Evolutionary conservation across 2,329 filamentous ascomycete genomes (phyloP).

Genomic region (Penicillium sp.): DNA sequence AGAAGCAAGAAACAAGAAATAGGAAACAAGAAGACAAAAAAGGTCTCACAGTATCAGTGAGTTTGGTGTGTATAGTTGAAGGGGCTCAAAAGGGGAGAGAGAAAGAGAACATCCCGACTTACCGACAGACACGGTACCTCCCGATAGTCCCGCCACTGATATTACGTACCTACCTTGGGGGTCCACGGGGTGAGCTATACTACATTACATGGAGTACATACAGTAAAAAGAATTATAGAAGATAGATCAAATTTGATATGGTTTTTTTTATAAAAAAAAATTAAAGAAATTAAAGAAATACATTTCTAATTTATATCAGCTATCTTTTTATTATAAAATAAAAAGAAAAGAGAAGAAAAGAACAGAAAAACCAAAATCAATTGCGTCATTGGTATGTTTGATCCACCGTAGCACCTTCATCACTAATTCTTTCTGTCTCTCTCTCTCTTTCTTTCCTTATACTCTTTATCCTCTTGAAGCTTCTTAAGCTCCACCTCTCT

Average conservation of each 20-base stretch:
- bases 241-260: background rate
- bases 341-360: background rate
- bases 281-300: too few relatives aligned
- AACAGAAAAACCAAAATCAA: background rate
- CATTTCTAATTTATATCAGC: too few relatives aligned
- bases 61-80: background rate
- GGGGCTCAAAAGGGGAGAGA: background rate
- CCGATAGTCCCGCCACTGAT: slow-evolving; percentile 16
- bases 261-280: too few relatives aligned
- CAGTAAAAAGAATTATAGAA: too few relatives aligned
- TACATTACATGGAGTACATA: too few relatives aligned
- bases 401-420: slow-evolving; percentile 11
- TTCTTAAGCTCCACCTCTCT: slow-evolving; percentile 5
- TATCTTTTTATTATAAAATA: background rate
- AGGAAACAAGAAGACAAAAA: background rate
- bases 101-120: slow-evolving; percentile 20
- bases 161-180: slow-evolving; percentile 2
- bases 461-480: slow-evolving; percentile 8
- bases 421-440: slow-evolving; percentile 5
- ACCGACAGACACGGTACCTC: slow-evolving; percentile 23
- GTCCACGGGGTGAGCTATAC: background rate
- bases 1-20: background rate
- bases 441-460: background rate
- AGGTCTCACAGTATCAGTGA: background rate
- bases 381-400: slow-evolving; percentile 9